Percentiles rank a stretch among this genome's conserved stretches.
phyloP scores from a whole-genome alignment of 2,329 filamentous ascomycete species.

The Alternaria dauci region DNA sequence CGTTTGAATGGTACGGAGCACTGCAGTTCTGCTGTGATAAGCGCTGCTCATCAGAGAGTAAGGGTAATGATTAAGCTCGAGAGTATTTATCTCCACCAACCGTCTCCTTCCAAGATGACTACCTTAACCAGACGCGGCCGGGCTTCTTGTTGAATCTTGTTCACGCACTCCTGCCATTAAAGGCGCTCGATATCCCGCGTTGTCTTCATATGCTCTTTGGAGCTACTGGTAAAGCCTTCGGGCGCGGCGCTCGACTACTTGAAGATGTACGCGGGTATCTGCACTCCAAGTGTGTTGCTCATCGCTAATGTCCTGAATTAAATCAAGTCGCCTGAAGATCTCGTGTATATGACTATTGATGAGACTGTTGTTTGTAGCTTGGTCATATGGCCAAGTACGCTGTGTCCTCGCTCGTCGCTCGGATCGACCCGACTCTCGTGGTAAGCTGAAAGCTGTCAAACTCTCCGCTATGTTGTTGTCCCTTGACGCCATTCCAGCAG shows the following conservation, averaged over 20 bases:
- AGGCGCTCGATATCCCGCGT: not conserved
- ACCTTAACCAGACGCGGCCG: not conserved
- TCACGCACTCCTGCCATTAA: not conserved
- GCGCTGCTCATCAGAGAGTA: not conserved
- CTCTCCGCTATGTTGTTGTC: conserved; percentile 6
- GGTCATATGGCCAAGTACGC: not conserved
- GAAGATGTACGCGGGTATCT: conserved; percentile 4
- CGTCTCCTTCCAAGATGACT: not conserved
- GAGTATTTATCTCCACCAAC: not conserved
- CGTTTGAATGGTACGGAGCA: not conserved
- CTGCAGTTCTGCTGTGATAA: not conserved
- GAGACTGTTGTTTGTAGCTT: not conserved
- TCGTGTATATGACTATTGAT: conserved; percentile 1
- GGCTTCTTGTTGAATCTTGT: not conserved
- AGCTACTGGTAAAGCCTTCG: not conserved
- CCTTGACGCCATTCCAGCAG: not conserved
- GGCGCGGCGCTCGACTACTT: conserved; percentile 1
- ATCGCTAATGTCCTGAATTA: not conserved
- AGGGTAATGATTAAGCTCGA: not conserved
- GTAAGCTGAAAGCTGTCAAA: not conserved
- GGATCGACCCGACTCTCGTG: not conserved
- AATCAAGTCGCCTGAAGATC: not conserved
- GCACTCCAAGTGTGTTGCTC: not conserved
- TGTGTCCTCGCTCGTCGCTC: not conserved
- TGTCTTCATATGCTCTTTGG: not conserved